phyloP scores from a whole-genome alignment of 352 stramenopile genomes.

The Phytophthora tentaculata region DNA sequence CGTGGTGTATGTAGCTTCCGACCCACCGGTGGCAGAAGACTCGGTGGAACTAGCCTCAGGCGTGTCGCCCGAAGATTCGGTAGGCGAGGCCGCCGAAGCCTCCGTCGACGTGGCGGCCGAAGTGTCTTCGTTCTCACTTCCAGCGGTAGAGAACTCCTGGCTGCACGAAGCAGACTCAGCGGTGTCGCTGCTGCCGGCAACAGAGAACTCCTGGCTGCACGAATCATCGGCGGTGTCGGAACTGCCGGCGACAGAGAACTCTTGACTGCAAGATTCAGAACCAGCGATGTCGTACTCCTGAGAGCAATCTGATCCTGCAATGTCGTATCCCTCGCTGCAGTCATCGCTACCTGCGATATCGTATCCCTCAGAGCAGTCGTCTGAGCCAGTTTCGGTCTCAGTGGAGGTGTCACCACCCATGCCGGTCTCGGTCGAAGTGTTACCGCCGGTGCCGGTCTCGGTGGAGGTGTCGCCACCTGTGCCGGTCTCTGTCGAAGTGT shows the following conservation, averaged over 20 bases:
- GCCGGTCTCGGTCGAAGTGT: slow-evolving; percentile 26
- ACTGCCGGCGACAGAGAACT: slow-evolving; percentile 34
- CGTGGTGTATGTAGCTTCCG: slow-evolving; percentile 14
- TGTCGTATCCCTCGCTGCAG: slow-evolving; percentile 35
- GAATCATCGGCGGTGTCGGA: slow-evolving; percentile 30
- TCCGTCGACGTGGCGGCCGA: slow-evolving; percentile 10
- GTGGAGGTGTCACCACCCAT: background rate
- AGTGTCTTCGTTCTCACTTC: slow-evolving; percentile 18
- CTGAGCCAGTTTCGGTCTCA: background rate
- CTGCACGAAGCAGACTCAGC: slow-evolving; percentile 25
- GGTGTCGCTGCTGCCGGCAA: slow-evolving; percentile 22
- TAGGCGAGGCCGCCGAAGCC: background rate
- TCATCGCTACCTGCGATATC: slow-evolving; percentile 35
- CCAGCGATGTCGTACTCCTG: slow-evolving; percentile 37
- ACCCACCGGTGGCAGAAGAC: background rate
- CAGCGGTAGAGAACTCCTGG: slow-evolving; percentile 31
- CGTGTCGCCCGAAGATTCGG: background rate
- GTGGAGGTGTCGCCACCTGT: slow-evolving; percentile 4
- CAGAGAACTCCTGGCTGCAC: slow-evolving; percentile 35
- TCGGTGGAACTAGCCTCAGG: background rate
- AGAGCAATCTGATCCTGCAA: slow-evolving; percentile 39
- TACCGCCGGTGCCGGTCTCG: slow-evolving; percentile 6
- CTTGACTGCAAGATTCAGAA: slow-evolving; percentile 40
- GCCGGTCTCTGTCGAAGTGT: slow-evolving; percentile 27
- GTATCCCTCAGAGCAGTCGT: slow-evolving; percentile 37